Conservation (phyloP, 352 stramenopile species). For the Phytopythium litorale region DNA sequence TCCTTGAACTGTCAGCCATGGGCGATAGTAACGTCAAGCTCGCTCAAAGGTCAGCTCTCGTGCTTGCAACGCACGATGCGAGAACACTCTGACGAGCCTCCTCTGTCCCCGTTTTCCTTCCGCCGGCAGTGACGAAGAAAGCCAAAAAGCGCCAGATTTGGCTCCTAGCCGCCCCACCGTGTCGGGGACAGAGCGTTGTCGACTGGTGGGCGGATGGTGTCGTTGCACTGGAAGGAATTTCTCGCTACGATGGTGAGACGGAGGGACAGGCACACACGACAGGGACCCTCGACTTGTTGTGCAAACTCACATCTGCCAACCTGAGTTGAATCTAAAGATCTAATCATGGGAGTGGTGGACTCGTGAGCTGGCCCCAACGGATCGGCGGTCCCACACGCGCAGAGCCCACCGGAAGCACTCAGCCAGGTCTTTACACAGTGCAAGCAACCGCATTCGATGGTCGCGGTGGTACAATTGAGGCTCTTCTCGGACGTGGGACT, state of each 20-base stretch:
- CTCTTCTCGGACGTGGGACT: not conserved
- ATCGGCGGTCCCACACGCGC: not conserved
- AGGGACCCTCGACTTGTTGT: not conserved
- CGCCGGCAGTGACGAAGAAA: not conserved
- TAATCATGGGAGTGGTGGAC: not conserved
- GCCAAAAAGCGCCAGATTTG: not conserved
- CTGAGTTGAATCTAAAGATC: slow-evolving; percentile 1
- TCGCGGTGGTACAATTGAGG: slow-evolving; percentile 3
- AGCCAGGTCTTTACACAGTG: not conserved
- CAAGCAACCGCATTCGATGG: not conserved
- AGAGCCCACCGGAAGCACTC: not conserved
- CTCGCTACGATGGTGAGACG: not conserved
- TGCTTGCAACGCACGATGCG: not conserved
- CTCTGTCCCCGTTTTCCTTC: not conserved
- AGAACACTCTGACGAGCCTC: not conserved
- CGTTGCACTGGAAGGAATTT: not conserved
- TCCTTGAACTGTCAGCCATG: not conserved
- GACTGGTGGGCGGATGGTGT: not conserved
- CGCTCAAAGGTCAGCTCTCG: not conserved
- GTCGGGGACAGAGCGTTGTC: not conserved
- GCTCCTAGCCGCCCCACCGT: not conserved
- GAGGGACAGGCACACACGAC: not conserved
- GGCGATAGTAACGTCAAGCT: not conserved
- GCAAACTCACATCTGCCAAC: not conserved
- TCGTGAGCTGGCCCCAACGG: not conserved